A percentile compares a stretch with the other conserved stretches of the same genome.
phyloP scores from a whole-genome alignment of 2,329 filamentous ascomycete species.

The Penicillium sp. region DNA sequence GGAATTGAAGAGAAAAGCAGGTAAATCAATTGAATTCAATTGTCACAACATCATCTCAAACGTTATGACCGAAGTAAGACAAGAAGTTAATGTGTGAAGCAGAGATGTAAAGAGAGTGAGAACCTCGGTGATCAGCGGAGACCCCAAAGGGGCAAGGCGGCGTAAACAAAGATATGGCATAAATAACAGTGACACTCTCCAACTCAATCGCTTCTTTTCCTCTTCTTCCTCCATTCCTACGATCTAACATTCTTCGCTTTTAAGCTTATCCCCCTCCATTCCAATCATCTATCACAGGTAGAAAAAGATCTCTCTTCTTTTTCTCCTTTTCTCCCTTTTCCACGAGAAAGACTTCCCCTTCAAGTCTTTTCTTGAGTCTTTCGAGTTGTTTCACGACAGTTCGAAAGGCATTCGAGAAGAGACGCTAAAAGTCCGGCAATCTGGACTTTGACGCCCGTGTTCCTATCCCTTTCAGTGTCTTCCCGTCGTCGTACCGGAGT shows the following conservation, averaged over 20 bases:
- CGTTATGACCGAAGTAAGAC: too few species aligned
- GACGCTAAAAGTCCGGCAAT: slow-evolving; percentile 76
- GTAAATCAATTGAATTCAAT: neutral
- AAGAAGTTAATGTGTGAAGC: too few species aligned
- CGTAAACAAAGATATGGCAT: slow-evolving; percentile 25
- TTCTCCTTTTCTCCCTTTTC: slow-evolving; percentile 16
- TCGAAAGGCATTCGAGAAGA: slow-evolving; percentile 63
- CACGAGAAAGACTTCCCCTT: slow-evolving; percentile 38
- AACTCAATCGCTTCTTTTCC: slow-evolving; percentile 8
- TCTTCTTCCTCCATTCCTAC: slow-evolving; percentile 24
- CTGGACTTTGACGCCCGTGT: slow-evolving; percentile 99
- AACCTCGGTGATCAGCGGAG: slow-evolving; percentile 19
- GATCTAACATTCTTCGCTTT: slow-evolving; percentile 19
- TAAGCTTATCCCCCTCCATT: slow-evolving; percentile 16
- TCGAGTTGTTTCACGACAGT: slow-evolving; percentile 46
- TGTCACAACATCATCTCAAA: neutral
- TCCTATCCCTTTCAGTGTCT: slow-evolving; percentile 99
- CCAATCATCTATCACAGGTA: slow-evolving; percentile 19
- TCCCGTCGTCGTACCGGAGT: slow-evolving; percentile 94
- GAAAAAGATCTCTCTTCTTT: slow-evolving; percentile 7
- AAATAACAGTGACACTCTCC: slow-evolving; percentile 26
- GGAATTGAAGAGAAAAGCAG: neutral
- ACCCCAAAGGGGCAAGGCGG: slow-evolving; percentile 20
- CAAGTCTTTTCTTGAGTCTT: slow-evolving; percentile 49
- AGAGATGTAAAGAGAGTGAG: slow-evolving; percentile 1